phyloP scores from a whole-genome alignment of 441 rosid species.

The Adansonia grandidieri region DNA sequence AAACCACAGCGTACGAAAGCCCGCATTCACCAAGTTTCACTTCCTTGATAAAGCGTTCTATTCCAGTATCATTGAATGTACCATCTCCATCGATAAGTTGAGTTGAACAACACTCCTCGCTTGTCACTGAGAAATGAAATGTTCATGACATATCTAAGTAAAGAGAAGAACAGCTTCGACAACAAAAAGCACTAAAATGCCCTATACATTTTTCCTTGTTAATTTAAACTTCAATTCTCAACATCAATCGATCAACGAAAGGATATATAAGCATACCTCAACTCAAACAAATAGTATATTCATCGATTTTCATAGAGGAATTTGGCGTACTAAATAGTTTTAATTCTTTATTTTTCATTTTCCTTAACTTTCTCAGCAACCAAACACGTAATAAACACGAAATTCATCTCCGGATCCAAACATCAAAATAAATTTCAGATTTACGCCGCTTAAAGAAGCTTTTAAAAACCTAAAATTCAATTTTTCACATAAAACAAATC shows the following conservation, averaged over 20 bases:
- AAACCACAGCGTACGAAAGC: constrained; percentile 91
- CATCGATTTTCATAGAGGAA: constrained; percentile 6
- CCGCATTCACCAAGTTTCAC: constrained; percentile 79
- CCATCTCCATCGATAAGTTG: constrained; percentile 98
- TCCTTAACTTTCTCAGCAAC: constrained; percentile 28
- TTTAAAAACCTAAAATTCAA: constrained; percentile 13
- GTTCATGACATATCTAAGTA: constrained; percentile 21
- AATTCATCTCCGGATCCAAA: constrained; percentile 18
- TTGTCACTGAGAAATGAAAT: constrained; percentile 40
- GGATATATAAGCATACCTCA: not conserved
- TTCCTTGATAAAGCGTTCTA: constrained; percentile 78
- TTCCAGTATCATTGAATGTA: constrained; percentile 62
- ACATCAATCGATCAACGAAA: constrained; percentile 1
- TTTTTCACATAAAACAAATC: not conserved
- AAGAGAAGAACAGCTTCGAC: constrained; percentile 8
- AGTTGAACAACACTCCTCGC: constrained; percentile 64
- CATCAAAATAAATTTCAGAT: constrained; percentile 1
- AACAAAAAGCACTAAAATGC: constrained; percentile 3
- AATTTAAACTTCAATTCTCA: constrained; percentile 1
- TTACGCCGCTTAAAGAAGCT: not conserved
- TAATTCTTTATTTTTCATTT: not conserved
- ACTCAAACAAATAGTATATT: not conserved
- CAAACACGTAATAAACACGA: constrained; percentile 24
- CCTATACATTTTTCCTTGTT: not conserved
- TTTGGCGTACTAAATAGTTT: not conserved